Evolutionary conservation across 228 moss, liverwort and hornwort species (phyloP), one percentile per base, ranked within the genome.

Genomic region (Sphagnum magellanicum): DNA sequence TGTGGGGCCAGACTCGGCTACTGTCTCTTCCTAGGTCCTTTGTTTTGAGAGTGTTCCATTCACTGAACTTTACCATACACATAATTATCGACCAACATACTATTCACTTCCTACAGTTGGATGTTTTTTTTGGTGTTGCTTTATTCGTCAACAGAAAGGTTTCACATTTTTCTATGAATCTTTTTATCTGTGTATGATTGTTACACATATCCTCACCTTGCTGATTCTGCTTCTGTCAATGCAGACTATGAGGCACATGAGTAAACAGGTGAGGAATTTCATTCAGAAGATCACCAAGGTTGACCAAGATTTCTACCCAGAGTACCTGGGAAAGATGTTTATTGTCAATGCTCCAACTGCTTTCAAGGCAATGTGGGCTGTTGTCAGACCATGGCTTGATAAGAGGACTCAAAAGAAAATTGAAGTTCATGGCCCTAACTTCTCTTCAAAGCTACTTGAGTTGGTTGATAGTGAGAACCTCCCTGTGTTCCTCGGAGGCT

Each of bases 361-460:
- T 48, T 83, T 83, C 72, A 83, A 83, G 72, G 83, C 83, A 17
- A 80, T 77, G 10, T 83, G 79, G 79, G 74, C 79, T 4, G 74
- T 79, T 74, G 76, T 79, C 51, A 83, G 80, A 70, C 83, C 83
- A 10, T 83, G 83, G 76, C 67, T 83, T 77, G 83, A 83, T 66
- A 83, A 83, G 74, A 68, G 83, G 57, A 83, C 79, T 53, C 83
- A 83, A 52, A 83, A 79, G 58, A 83, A 80, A 66, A 83, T 83
- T 53, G 83, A 83, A 65, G 51, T 83, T 3, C 79, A 83, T 52
- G 83, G 79, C 51, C 73, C 77, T 13, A 74, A 80, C 63, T 83
- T 79, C 47, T 77, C 76, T 8, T 72, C 79, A 13, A 83, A 79
- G 70, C 57, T 83, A 60, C 79, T 79, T 11, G 83, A 79, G 72